Percentiles rank a stretch among this genome's conserved stretches.
These are phyloP conservation scores for Solanum hybrid DNA, from an alignment of 305 asterid species.

Conservation along the genomic window DNA sequence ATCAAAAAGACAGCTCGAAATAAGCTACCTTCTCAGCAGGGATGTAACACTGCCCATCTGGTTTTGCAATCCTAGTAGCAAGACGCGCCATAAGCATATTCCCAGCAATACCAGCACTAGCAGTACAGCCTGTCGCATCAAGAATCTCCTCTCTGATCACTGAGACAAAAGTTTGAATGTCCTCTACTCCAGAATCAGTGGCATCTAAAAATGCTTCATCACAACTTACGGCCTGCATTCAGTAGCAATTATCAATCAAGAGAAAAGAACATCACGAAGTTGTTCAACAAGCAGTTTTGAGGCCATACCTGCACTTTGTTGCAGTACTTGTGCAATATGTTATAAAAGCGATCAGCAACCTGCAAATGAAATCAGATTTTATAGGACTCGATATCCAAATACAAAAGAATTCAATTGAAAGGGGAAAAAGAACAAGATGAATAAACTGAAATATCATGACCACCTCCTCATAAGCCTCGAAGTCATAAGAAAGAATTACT, in stretches of 20 bases:
- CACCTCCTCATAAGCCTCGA: constrained; percentile 94
- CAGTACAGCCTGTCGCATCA: constrained; percentile 75
- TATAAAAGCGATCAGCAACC: constrained; percentile 96
- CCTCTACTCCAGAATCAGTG: constrained; percentile 60
- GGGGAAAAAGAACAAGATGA: background rate
- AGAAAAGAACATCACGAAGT: constrained; percentile 4
- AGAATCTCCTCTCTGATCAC: constrained; percentile 63
- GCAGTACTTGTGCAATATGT: constrained; percentile 82
- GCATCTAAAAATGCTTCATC: constrained; percentile 94
- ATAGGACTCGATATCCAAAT: background rate
- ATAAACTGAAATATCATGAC: background rate
- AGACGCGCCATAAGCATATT: constrained; percentile 97
- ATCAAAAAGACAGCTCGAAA: background rate
- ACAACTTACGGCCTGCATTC: constrained; percentile 88
- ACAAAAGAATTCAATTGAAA: background rate
- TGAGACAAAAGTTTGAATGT: constrained; percentile 65
- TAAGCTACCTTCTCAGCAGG: constrained; percentile 58
- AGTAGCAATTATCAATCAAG: constrained; percentile 15
- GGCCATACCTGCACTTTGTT: constrained; percentile 76
- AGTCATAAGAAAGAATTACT: constrained; percentile 79
- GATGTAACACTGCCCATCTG: constrained; percentile 78
- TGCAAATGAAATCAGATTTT: constrained; percentile 20
- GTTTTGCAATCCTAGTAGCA: constrained; percentile 92
- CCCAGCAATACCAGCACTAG: constrained; percentile 91
- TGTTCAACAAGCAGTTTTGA: background rate